Percentiles rank a stretch among this genome's conserved stretches.
These are phyloP conservation scores for Schwanniomyces polymorphus DNA, from an alignment of 805 yeast genomes.

Conservation along the genomic window DNA sequence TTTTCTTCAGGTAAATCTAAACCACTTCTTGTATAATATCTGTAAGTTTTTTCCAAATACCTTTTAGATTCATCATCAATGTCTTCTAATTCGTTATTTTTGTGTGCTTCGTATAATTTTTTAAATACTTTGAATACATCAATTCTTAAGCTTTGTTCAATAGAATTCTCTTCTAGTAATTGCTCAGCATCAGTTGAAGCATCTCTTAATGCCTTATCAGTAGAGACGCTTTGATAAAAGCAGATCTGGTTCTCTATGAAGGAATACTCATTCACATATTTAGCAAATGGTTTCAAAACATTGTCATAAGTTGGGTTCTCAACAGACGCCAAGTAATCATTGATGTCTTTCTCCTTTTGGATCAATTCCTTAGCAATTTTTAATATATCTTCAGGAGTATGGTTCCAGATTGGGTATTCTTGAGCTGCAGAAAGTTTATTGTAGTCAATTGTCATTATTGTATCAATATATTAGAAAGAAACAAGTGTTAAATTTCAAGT, in stretches of 20 bases:
- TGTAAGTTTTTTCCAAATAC: conserved; percentile 56
- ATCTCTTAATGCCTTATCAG: conserved; percentile 64
- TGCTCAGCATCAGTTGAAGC: conserved; percentile 68
- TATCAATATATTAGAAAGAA: not conserved
- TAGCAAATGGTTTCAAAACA: conserved; percentile 53
- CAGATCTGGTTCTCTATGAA: conserved; percentile 52
- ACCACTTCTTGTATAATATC: conserved; percentile 66
- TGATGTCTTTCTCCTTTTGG: conserved; percentile 40
- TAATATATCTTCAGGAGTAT: conserved; percentile 51
- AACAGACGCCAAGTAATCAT: conserved; percentile 52
- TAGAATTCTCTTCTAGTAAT: conserved; percentile 52
- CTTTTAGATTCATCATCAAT: conserved; percentile 57
- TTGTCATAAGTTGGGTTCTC: conserved; percentile 55
- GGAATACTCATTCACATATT: conserved; percentile 49
- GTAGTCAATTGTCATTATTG: conserved; percentile 13
- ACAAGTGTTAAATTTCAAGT: not conserved
- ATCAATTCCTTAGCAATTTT: conserved; percentile 45
- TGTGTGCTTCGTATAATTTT: conserved; percentile 42
- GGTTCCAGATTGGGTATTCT: conserved; percentile 54
- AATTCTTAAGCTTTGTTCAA: conserved; percentile 63
- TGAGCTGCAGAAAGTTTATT: conserved; percentile 5
- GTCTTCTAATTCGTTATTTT: conserved; percentile 24
- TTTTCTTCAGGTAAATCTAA: conserved; percentile 56
- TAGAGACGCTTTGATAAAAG: conserved; percentile 73
- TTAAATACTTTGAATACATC: conserved; percentile 65